Base-by-base conservation (phyloP, 306 rosid genomes). In the Rosa multiflora region DNA sequence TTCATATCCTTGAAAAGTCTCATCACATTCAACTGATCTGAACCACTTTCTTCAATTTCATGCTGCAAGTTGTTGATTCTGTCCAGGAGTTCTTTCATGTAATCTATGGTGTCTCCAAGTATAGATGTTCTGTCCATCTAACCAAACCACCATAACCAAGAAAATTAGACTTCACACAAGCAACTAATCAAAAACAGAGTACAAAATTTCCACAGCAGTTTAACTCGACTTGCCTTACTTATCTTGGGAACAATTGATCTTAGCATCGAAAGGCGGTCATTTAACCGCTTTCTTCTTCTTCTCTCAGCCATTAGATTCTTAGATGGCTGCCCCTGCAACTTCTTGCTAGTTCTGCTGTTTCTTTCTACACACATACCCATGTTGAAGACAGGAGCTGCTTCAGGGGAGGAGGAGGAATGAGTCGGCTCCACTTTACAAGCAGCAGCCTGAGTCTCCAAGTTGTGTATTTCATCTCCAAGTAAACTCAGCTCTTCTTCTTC, bases 101-200 rank as follows among this genome's bases (percentile, higher is more conserved):
- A 95, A 77, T 92, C 97, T 67, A 95, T 95, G 17, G 99, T 90
- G 83, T 95, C 99, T 67, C 98, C 97, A 32, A 95, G 91, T 75
- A 91, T 95, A 23, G 99, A 89, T n/a, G 99, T 92, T 86, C 99
- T 88, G 71, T 95, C 98, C 98, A 95, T 95, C 99, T 94, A 81
- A 79, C 35, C 12, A 63, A 69, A 67, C 29, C 14, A 58, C 21
- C 48, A 82, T 76, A 69, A 42, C 46, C 49, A 82, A 69, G 67
- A 14, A 58, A 77, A 73, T 81, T 70, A 86, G 84, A 64, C 67
- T 77, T 83, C 43, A 62, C 64, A 59, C 15, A 43, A 44, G 42
- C 61, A 35, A 56, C 14, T 56, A 74, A 56, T 55, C 21, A 55
- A 37, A n/a, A 8, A 17, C 20, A 29, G 11, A 20, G 20, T 62